Conservation (phyloP, 202 grass and related monocot species). For the Hordeum pubiflorum region DNA sequence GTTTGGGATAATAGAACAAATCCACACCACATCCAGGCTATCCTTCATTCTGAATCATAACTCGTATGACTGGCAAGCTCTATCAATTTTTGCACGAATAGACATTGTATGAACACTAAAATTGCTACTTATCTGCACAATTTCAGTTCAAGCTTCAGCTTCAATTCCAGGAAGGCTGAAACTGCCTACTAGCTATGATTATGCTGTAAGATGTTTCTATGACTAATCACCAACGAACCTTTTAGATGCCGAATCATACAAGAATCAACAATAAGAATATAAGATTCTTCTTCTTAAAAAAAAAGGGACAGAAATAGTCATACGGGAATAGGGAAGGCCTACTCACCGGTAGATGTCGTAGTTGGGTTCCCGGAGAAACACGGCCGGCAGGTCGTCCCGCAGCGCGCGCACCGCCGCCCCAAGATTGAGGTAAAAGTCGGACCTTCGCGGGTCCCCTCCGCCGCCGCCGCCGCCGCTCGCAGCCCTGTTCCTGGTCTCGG, state of each 20-base stretch:
- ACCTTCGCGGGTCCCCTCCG: constrained; percentile 42
- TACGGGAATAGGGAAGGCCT: neutral
- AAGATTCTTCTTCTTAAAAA: neutral
- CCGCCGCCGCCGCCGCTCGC: neutral
- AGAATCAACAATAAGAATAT: neutral
- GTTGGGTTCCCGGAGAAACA: constrained; percentile 70
- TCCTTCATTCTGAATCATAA: constrained; percentile 15
- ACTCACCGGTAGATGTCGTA: constrained; percentile 89
- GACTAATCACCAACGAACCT: neutral
- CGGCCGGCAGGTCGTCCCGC: constrained; percentile 72
- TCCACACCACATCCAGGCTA: neutral
- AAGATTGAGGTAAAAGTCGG: constrained; percentile 94
- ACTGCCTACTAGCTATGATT: neutral
- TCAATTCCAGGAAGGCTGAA: neutral
- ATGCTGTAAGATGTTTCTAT: neutral
- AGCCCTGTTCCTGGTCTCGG: constrained; percentile 27
- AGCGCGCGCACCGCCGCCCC: constrained; percentile 83
- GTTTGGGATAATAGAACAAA: neutral
- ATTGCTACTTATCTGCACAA: neutral
- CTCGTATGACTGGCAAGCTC: neutral
- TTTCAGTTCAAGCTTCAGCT: constrained; percentile 11
- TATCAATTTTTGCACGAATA: neutral
- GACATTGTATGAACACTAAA: neutral
- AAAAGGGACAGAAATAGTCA: neutral
- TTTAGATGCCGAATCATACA: neutral